Evolutionary conservation across 306 rosid species (phyloP), one percentile per base, ranked within the genome.

Genomic region (Castanopsis chinensis): DNA sequence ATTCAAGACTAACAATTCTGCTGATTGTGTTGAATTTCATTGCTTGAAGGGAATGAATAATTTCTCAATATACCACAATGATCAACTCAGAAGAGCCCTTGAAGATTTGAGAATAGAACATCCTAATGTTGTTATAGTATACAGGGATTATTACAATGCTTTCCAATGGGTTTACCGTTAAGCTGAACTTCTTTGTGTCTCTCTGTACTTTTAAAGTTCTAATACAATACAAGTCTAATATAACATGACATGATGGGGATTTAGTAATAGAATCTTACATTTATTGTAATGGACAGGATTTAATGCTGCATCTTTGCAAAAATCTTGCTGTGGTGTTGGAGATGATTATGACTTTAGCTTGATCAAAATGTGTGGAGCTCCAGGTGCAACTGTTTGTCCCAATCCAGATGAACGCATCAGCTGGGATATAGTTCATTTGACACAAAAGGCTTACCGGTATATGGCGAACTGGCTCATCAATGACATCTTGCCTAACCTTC

Each of bases 291-390:
- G 59, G 37, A 52, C 60, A 79, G 74, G 83, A 10, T 73, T 54
- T 18, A 79, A 80, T 35, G 25, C 71, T 8, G 43, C n/a, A 8
- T 80, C 74, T 4, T 20, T 80, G 57, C 74, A 73, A 80, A 74
- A 80, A 59, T 67, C 84, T 52, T 80, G 79, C 7, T 80, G 79
- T 21, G 79, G 79, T n/a, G 53, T 37, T 32, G 78, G 79, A 73
- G 76, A 79, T 4, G 61, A 56, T 17, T 67, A 80, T 20, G 11
- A 45, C 8, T 68, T 74, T 13, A 9, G 45, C 59, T 58, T 43
- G 5, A 7, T 15, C 28, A 18, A 75, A 20, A 55, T 25, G 23
- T 73, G 79, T 8, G 83, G 75, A 67, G 20, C 23, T 71, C 43
- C n/a, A 15, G 52, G 68, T 15, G 74, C n/a, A 5, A 18, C 69